Evolutionary conservation across 306 rosid genomes (phyloP), one percentile per base, ranked within the genome.

Genomic region (Lithocarpus polystachyus): DNA sequence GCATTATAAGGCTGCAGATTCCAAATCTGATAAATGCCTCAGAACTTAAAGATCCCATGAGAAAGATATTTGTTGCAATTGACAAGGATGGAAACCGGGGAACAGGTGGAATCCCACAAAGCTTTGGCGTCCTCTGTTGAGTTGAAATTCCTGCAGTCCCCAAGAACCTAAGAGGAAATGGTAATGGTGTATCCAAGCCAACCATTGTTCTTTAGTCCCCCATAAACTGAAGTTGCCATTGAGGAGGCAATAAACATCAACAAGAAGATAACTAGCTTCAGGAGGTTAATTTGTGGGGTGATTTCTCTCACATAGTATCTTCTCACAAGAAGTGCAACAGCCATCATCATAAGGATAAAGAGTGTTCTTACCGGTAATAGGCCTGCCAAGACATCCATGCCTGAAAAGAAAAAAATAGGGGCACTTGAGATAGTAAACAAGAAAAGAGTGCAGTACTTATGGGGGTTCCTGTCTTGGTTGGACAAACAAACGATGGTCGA

Each of bases 31-130:
- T 61, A 71, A 93, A 93, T 31, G 97, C 87, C 14, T 73, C 18
- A 19, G 56, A 53, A 20, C 48, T 81, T 77, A 93, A 65, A 73
- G 94, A 89, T 48, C 94, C 97, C 94, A 91, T 91, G 13, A 93
- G 96, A 69, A 91, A 93, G 2, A 89, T 15, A 82, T 91, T 93
- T 19, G 77, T 88, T 9, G 90, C 97, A 61, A 93, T 88, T 24
- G 97, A 93, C 82, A 89, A 60, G 71, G 92, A 89, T 24, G 96
- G 97, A 22, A 93, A 40, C 96, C 96, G 85, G 29, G 97, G 97
- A 11, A 91, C 96, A 69, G 89, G 90, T 3, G 94, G 97, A 56
- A 93, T 96, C 0, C 91, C 97, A 96, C 96, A 91, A 78, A 91
- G 86, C 59, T 56, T 93, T 5, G 97, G 94, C 22, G 37, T 70